Evolutionary conservation across 441 rosid species (phyloP), one percentile per base, ranked within the genome.

Genomic region (Croton laevigatus): DNA sequence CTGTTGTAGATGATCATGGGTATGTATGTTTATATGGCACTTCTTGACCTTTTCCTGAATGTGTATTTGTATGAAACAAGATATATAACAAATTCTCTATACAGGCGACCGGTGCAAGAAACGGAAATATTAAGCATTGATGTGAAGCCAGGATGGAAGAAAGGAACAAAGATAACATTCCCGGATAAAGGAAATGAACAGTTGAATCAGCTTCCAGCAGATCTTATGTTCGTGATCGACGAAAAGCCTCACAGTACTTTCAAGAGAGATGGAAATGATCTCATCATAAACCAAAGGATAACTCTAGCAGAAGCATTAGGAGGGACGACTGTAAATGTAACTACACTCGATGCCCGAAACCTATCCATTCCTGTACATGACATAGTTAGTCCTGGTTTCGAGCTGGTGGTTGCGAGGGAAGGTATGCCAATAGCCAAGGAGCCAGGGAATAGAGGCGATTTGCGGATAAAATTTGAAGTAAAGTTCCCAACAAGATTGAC

Each of bases 121-220:
- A 83, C 93, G 10, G 98, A 92, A 85, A 88, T 90, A 60, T 57
- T 94, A 48, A 89, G 89, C 5, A 92, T 91, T 49, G 96, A 81
- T 45, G 96, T 92, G 71, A 92, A 92, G 82, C 99, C 97, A 0
- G 97, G 99, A 20, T 92, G 98, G 99, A 94, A 94, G 82, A 92
- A 87, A 73, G 98, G 99, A 44, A 94, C 97, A 3, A 94, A 91
- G 82, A 83, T 94, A 23, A 91, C 93, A 11, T 94, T 94, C 81
- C 93, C 90, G 0, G 97, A 91, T 59, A 94, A 94, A 79, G 98
- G 97, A 38, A 94, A 94, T 7, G 97, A 94, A 79, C 96, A 84
- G 82, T 80, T 83, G 63, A 88, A 88, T 76, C 99, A 88, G 42
- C 89, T 89, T 49, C 91, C 99, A 51, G 99, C 99, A 17, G 99